These are phyloP conservation scores for Kwoniella europaea DNA, from an alignment of 768 basidiomycete genomes.

Conservation along the genomic window DNA sequence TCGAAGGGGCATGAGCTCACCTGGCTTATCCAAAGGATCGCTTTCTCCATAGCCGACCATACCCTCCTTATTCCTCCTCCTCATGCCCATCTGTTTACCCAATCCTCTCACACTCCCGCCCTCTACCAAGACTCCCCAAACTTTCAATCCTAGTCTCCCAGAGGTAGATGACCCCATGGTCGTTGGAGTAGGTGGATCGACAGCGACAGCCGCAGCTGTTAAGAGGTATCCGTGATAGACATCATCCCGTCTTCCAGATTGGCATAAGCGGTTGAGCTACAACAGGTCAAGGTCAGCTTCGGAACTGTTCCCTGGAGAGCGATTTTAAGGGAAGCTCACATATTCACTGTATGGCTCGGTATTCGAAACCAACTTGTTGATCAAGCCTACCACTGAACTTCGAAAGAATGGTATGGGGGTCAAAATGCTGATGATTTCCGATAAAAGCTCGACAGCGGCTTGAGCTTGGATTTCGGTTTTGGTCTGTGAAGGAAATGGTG, in stretches of 20 bases:
- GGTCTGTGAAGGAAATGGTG: slow-evolving; percentile 12
- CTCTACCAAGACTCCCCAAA: slow-evolving; percentile 49
- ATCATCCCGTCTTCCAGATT: slow-evolving; percentile 53
- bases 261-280: slow-evolving; percentile 53
- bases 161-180: slow-evolving; percentile 24
- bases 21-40: slow-evolving; percentile 55
- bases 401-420: slow-evolving; percentile 56
- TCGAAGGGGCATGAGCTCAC: slow-evolving; percentile 33
- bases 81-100: slow-evolving; percentile 53
- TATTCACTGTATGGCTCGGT: slow-evolving; percentile 44
- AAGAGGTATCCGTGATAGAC: slow-evolving; percentile 47
- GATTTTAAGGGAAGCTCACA: slow-evolving; percentile 25
- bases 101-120: slow-evolving; percentile 50
- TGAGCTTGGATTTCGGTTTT: slow-evolving; percentile 41
- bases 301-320: neutral
- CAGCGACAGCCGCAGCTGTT: slow-evolving; percentile 42
- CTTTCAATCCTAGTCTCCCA: slow-evolving; percentile 37
- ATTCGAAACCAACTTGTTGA: slow-evolving; percentile 43
- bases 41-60: slow-evolving; percentile 42
- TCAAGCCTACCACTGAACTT: slow-evolving; percentile 38
- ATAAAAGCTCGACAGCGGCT: slow-evolving; percentile 44
- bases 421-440: slow-evolving; percentile 48
- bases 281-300: neutral
- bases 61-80: slow-evolving; percentile 49
- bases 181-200: slow-evolving; percentile 39